phyloP scores from a whole-genome alignment of 306 rosid species.

The Cajanus cajan region DNA sequence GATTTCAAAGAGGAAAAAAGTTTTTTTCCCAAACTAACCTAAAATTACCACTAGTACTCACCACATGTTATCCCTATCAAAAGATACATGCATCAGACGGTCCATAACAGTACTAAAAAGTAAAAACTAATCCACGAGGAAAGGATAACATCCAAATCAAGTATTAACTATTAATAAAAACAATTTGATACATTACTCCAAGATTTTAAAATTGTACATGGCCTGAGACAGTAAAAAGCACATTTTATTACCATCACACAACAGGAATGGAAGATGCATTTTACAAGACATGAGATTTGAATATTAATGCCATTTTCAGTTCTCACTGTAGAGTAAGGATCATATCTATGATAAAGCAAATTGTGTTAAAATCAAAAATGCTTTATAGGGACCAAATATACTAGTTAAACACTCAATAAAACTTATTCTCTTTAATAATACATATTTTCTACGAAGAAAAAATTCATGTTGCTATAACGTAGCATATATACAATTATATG shows the following conservation, averaged over 20 bases:
- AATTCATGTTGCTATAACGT: neutral
- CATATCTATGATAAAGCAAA: neutral
- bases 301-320: neutral
- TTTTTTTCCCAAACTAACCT: neutral
- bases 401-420: neutral
- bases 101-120: neutral
- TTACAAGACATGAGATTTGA: neutral
- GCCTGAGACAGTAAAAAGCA: neutral
- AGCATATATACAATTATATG: conserved; percentile 1
- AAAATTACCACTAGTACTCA: neutral
- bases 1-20: neutral
- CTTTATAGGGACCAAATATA: neutral
- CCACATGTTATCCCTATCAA: neutral
- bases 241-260: neutral
- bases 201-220: neutral
- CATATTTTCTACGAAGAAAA: neutral
- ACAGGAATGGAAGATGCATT: neutral
- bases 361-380: neutral
- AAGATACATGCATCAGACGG: neutral
- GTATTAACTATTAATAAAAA: neutral
- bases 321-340: neutral
- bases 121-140: neutral
- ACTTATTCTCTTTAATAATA: neutral
- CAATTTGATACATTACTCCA: neutral
- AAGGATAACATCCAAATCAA: neutral